phyloP scores from a whole-genome alignment of 2,329 filamentous ascomycete species.

The Chaetomiaceae sp. region DNA sequence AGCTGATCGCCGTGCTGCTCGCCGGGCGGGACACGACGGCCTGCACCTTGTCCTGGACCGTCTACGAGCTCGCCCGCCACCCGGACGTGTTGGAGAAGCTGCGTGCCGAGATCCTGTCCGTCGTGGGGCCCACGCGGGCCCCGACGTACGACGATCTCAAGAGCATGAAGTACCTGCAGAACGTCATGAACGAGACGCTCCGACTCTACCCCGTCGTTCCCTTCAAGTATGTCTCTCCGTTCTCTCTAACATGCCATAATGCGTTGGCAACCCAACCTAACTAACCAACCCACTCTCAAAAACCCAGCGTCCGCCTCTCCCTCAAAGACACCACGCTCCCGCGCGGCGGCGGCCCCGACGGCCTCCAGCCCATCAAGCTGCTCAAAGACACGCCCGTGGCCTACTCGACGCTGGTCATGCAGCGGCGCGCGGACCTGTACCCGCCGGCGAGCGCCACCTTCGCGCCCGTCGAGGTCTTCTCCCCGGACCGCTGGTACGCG shows the following conservation, averaged over 20 bases:
- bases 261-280: not conserved
- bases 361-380: conserved; percentile 57
- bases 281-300: not conserved
- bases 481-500: conserved; percentile 62
- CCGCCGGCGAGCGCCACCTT: conserved; percentile 45
- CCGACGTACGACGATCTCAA: conserved; percentile 80
- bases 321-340: conserved; percentile 72
- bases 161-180: conserved; percentile 76
- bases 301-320: conserved; percentile 55
- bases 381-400: conserved; percentile 61
- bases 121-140: conserved; percentile 57
- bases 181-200: conserved; percentile 71
- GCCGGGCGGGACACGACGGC: conserved; percentile 88
- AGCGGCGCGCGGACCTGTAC: conserved; percentile 62
- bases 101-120: conserved; percentile 64
- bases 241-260: not conserved
- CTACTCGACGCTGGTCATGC: conserved; percentile 69
- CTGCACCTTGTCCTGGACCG: conserved; percentile 70
- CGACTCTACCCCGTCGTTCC: conserved; percentile 75
- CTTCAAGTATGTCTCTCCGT: conserved; percentile 56
- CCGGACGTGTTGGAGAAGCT: conserved; percentile 65
- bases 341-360: conserved; percentile 62
- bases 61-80: conserved; percentile 75
- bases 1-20: conserved; percentile 75
- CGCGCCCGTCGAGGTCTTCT: conserved; percentile 48